A percentile compares a stretch with the other conserved stretches of the same genome.
Evolutionary conservation across 2,329 filamentous ascomycete species (phyloP).

Genomic region (Thelonectria discophora): DNA sequence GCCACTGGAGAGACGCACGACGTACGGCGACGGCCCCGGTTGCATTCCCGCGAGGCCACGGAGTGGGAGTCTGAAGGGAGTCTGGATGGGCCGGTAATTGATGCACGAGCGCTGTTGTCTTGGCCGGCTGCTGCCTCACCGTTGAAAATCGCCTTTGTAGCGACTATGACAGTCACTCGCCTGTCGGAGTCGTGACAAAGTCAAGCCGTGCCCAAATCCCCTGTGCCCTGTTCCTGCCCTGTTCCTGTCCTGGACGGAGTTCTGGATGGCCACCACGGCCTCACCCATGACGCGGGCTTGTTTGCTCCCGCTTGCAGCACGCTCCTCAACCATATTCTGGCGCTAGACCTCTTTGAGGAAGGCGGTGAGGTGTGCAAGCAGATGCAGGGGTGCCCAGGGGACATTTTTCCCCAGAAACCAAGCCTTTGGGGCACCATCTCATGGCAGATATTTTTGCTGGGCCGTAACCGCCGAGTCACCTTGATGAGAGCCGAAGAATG

Average conservation of each 20-base stretch:
- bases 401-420: conserved; percentile 43
- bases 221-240: conserved; percentile 39
- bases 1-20: conserved; percentile 3
- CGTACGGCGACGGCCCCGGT: conserved; percentile 14
- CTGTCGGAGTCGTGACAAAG: neutral
- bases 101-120: conserved; percentile 13
- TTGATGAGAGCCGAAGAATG: conserved; percentile 36
- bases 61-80: too few relatives aligned
- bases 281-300: conserved; percentile 39
- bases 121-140: conserved; percentile 15
- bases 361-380: conserved; percentile 29
- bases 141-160: neutral
- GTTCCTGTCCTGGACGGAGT: conserved; percentile 33
- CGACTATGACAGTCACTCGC: too few relatives aligned
- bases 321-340: conserved; percentile 56
- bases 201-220: conserved; percentile 14
- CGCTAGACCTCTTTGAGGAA: conserved; percentile 45
- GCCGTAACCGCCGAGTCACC: conserved; percentile 27
- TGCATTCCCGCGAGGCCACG: neutral
- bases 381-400: conserved; percentile 41
- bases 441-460: conserved; percentile 39
- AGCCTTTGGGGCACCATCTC: conserved; percentile 46
- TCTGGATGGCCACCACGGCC: conserved; percentile 29
- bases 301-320: conserved; percentile 40
- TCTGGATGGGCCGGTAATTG: conserved; percentile 32